Evolutionary conservation across 305 asterid species (phyloP), one percentile per base, ranked within the genome.

Genomic region (Lippia alba): DNA sequence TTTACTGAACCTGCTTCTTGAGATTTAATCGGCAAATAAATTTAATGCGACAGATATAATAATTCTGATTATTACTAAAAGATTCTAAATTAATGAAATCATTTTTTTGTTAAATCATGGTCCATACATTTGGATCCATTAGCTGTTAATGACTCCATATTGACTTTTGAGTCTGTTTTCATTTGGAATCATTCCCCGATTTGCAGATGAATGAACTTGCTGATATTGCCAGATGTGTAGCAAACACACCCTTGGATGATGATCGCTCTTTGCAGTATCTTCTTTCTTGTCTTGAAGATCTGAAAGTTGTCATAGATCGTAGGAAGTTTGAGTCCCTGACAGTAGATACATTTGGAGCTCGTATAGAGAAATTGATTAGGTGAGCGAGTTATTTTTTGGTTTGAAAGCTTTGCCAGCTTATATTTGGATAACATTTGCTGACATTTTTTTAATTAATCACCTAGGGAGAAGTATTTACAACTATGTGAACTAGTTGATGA

Each of bases 341-440:
- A 0, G 99, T 95, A 70, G 98, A 92, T 75, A 95, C 99, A 64
- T 95, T 95, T 87, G 99, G 98, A 79, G 87, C 97, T 55, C 98
- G 97, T 68, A 90, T 95, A 74, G 99, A 95, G 87, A 92, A 95
- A 83, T 81, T 95, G 73, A 95, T 95, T 72, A 82, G 98, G 99
- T 82, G 58, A 79, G 80, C 67, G 74, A 18, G 53, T 44, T 63
- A 48, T 64, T 61, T 36, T 76, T 72, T 58, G 65, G 45, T 68
- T 70, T 72, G n/a, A 48, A 58, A 10, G 16, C 61, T 62, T 15
- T 60, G 54, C 44, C 69, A 73, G 64, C 49, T n/a, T 39, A 53
- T 54, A 36, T 75, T 67, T 69, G 74, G 67, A 74, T 48, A 34
- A 61, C 51, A 40, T 30, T 8, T 70, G 44, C 60, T 69, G 66